Percentiles rank a stretch among this genome's conserved stretches.
Evolutionary conservation across 345 rosid species (phyloP).

Genomic region (Streptanthus diversifolius): DNA sequence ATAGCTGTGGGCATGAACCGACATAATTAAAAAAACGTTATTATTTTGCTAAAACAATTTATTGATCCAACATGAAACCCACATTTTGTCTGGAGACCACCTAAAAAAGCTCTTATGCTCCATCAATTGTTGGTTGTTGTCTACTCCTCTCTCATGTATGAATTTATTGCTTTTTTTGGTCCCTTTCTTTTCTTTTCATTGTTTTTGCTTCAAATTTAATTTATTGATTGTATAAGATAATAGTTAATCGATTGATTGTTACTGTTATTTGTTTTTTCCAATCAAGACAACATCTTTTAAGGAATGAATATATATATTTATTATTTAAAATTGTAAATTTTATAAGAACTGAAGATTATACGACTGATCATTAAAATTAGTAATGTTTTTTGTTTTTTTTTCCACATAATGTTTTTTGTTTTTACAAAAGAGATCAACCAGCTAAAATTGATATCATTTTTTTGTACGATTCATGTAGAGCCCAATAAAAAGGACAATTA

Average conservation of each 20-base stretch:
- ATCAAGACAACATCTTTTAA: neutral
- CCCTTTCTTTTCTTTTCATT: neutral
- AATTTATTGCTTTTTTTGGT: conserved; percentile 21
- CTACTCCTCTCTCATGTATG: conserved; percentile 18
- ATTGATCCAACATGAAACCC: conserved; percentile 30
- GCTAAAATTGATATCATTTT: neutral
- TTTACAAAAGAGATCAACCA: neutral
- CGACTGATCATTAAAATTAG: neutral
- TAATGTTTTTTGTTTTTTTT: too few species aligned
- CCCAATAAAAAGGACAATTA: neutral
- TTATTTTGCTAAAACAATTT: conserved; percentile 8
- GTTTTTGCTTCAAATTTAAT: neutral
- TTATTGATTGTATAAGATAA: neutral
- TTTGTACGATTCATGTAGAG: too few species aligned
- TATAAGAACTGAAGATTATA: neutral
- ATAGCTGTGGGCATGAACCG: conserved; percentile 30
- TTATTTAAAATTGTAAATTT: neutral
- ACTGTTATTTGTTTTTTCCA: neutral
- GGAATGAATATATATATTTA: neutral
- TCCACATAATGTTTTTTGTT: too few species aligned
- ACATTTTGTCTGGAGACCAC: conserved; percentile 29
- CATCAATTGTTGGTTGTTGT: conserved; percentile 28
- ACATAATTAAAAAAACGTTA: conserved; percentile 3
- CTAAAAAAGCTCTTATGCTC: conserved; percentile 14
- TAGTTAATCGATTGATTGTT: neutral